Conservation (phyloP, 176 grass and related monocot species). For the Elymus sibiricus region DNA sequence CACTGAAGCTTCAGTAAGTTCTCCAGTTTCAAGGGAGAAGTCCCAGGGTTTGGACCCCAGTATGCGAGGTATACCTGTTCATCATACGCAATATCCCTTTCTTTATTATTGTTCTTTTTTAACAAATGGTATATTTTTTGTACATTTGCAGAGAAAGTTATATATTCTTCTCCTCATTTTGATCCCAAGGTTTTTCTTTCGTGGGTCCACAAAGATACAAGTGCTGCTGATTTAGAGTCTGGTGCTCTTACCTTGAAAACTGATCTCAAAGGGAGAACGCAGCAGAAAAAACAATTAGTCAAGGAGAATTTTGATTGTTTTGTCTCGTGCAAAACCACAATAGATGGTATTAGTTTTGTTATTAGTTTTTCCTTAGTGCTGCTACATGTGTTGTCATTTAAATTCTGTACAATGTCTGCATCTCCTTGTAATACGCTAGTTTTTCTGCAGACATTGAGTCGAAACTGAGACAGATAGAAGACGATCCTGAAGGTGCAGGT, state of each 20-base stretch:
- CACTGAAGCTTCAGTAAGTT: constrained; percentile 78
- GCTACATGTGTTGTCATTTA: constrained; percentile 18
- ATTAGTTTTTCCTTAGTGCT: constrained; percentile 9
- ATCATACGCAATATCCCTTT: constrained; percentile 20
- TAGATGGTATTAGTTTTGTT: constrained; percentile 68
- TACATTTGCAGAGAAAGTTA: constrained; percentile 80
- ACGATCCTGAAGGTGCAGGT: constrained; percentile 96
- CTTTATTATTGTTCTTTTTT: constrained; percentile 15
- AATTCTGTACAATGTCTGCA: constrained; percentile 12
- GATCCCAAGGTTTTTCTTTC: constrained; percentile 94
- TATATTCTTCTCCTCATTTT: constrained; percentile 93
- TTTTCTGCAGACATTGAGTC: constrained; percentile 78
- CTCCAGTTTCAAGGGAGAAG: constrained; percentile 91
- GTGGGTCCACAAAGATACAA: constrained; percentile 94
- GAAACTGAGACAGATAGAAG: constrained; percentile 97
- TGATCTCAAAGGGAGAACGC: constrained; percentile 97
- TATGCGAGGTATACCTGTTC: constrained; percentile 71
- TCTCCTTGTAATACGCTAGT: constrained; percentile 22
- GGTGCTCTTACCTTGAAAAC: constrained; percentile 94
- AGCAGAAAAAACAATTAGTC: constrained; percentile 97
- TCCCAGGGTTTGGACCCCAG: constrained; percentile 64
- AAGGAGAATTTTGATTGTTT: constrained; percentile 99
- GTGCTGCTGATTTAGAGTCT: constrained; percentile 92
- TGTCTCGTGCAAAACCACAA: constrained; percentile 99
- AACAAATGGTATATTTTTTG: constrained; percentile 11